A percentile compares a stretch with the other conserved stretches of the same genome.
Conservation (phyloP, 2,329 filamentous ascomycete species). For the Ophiostoma angusticollis region DNA sequence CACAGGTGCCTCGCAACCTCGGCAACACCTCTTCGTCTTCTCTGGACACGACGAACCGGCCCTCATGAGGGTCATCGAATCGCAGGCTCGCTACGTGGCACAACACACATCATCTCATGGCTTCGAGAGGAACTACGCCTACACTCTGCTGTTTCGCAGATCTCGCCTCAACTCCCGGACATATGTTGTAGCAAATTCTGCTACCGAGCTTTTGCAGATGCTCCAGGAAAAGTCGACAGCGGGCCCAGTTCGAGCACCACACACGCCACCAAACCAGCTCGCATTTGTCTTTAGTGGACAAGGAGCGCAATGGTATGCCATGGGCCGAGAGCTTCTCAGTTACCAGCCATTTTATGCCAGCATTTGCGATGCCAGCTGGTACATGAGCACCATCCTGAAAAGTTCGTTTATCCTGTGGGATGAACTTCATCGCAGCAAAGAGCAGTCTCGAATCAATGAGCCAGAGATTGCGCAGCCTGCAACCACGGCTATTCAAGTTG, state of each 20-base stretch:
- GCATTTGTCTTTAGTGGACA: slow-evolving; percentile 24
- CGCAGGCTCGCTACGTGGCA: slow-evolving; percentile 8
- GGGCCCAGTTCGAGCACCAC: slow-evolving; percentile 6
- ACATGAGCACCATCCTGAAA: slow-evolving; percentile 14
- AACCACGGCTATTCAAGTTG: slow-evolving; percentile 24
- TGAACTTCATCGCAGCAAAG: slow-evolving; percentile 9
- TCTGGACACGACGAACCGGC: slow-evolving; percentile 14
- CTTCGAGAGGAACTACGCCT: slow-evolving; percentile 12
- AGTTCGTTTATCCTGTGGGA: slow-evolving; percentile 18
- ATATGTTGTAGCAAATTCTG: slow-evolving; percentile 7
- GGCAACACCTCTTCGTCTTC: slow-evolving; percentile 11
- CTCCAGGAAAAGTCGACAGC: slow-evolving; percentile 16
- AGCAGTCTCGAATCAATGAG: slow-evolving; percentile 15
- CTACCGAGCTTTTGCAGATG: slow-evolving; percentile 14
- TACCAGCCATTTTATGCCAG: slow-evolving; percentile 19
- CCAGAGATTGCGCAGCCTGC: slow-evolving; percentile 20
- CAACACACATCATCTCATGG: background rate
- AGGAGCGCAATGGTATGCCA: slow-evolving; percentile 25
- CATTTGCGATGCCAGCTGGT: slow-evolving; percentile 18
- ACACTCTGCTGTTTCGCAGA: slow-evolving; percentile 11
- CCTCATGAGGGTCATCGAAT: slow-evolving; percentile 4
- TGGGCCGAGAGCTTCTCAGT: slow-evolving; percentile 24
- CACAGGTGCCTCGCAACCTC: background rate
- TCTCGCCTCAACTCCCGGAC: slow-evolving; percentile 10
- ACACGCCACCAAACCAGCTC: slow-evolving; percentile 6